phyloP scores from a whole-genome alignment of 257 asterid genomes.

The Phtheirospermum japonicum region DNA sequence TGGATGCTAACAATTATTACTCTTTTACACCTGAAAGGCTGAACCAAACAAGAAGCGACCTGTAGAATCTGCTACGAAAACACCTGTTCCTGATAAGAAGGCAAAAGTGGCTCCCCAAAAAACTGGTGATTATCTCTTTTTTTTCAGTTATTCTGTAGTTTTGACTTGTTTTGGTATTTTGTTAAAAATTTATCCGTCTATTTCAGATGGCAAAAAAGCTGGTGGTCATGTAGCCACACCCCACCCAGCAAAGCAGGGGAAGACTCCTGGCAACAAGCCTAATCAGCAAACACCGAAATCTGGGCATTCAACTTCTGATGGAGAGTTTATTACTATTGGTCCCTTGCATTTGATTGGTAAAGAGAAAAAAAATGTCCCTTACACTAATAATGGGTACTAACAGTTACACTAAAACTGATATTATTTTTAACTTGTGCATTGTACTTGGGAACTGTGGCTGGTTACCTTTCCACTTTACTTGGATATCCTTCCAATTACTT shows the following conservation, averaged over 20 bases:
- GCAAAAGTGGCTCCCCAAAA: slow-evolving; percentile 81
- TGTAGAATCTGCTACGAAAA: slow-evolving; percentile 54
- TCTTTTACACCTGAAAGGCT: slow-evolving; percentile 35
- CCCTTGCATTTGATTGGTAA: slow-evolving; percentile 1
- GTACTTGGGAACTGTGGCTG: not conserved
- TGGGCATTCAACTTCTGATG: slow-evolving; percentile 38
- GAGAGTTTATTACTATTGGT: not conserved
- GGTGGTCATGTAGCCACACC: slow-evolving; percentile 85
- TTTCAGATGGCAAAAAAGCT: slow-evolving; percentile 78
- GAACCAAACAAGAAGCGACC: slow-evolving; percentile 62
- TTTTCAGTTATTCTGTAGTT: not conserved
- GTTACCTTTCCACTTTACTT: slow-evolving; percentile 10
- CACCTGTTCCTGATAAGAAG: slow-evolving; percentile 72
- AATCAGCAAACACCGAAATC: slow-evolving; percentile 65
- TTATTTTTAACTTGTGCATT: not conserved
- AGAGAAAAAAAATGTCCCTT: not conserved
- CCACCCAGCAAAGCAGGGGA: slow-evolving; percentile 75
- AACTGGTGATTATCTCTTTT: slow-evolving; percentile 46
- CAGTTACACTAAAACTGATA: not conserved
- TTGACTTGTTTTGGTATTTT: not conserved
- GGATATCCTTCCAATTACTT: not conserved
- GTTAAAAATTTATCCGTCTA: not conserved
- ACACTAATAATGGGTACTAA: not conserved
- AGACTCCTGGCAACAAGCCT: slow-evolving; percentile 62
- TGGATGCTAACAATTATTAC: not conserved